A percentile compares a stretch with the other conserved stretches of the same genome.
Conservation (phyloP, 2,329 filamentous ascomycete genomes). For the Sclerotinia sclerotiorum region DNA sequence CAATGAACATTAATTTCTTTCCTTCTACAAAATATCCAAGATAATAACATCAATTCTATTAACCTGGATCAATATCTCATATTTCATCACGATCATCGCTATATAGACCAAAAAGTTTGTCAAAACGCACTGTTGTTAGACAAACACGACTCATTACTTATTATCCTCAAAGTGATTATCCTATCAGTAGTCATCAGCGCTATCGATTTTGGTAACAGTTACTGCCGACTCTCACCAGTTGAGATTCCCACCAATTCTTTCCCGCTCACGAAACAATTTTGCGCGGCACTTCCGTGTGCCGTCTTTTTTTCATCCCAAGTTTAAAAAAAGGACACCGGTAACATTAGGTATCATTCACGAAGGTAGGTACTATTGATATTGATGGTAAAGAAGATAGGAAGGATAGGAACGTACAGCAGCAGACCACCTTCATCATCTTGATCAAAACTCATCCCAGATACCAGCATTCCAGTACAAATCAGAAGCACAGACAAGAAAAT, state of each 20-base stretch:
- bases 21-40: background rate
- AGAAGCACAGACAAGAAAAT: slow-evolving; percentile 1
- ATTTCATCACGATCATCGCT: background rate
- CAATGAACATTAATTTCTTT: background rate
- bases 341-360: background rate
- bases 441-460: background rate
- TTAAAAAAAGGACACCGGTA: background rate
- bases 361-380: background rate
- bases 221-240: background rate
- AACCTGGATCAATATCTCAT: background rate
- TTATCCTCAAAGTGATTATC: background rate
- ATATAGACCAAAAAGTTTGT: background rate
- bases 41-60: slow-evolving; percentile 1
- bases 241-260: background rate
- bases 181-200: background rate
- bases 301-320: background rate
- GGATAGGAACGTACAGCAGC: background rate
- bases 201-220: background rate
- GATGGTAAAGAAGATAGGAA: background rate
- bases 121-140: background rate
- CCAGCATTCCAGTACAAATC: background rate
- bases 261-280: background rate
- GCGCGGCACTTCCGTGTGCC: background rate
- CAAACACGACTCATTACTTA: background rate
- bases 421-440: background rate